Base-by-base conservation (phyloP, 176 grass and related monocot genomes). In the Aechmea fasciata region DNA sequence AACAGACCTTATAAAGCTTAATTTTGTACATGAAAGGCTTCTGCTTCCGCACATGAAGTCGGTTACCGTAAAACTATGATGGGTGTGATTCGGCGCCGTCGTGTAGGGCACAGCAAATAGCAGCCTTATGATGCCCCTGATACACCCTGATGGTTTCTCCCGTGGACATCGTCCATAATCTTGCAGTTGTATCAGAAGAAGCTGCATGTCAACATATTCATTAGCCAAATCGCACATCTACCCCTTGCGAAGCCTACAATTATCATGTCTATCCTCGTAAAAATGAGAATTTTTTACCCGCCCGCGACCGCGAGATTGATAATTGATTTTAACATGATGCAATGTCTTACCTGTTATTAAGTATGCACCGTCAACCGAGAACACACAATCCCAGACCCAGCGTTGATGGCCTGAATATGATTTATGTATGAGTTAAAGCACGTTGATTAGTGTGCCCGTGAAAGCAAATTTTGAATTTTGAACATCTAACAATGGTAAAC, bases 341-440 rank as follows among this genome's bases (percentile, higher is more conserved):
- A 1, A 77, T 50, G 8, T 23, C 4, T 4, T 81, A 97, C 94
- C 89, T 48, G 89, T 90, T 63, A 93, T 99, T 78, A 90, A 50
- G 80, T 99, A 93, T 73, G 94, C 87, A 12, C 94, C 89, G 8
- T 99, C 94, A 1, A 93, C 86, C 0, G 94, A 99, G 82, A 99
- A 99, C 50, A 93, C 94, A 15, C 94, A 92, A 72, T 99, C 94
- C 89, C 84, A 93, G 10, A 99, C 94, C 89, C 94, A 90, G 3
- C 80, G 86, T 19, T 99, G 94, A 77, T 99, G 94, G 55, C 94
- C 94, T 88, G 72, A 24, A 10, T 61, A 61, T 15, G 9, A 10
- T 15, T 22, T 22, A 19, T 61, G 17, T 61, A 61, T 41, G 0
- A 61, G n/a, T 18, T 61, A 22, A 61, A 13, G 9, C 55, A 18